Percentiles rank a stretch among this genome's conserved stretches.
Conservation (phyloP, 345 rosid genomes). For the Linum usitatissimum region DNA sequence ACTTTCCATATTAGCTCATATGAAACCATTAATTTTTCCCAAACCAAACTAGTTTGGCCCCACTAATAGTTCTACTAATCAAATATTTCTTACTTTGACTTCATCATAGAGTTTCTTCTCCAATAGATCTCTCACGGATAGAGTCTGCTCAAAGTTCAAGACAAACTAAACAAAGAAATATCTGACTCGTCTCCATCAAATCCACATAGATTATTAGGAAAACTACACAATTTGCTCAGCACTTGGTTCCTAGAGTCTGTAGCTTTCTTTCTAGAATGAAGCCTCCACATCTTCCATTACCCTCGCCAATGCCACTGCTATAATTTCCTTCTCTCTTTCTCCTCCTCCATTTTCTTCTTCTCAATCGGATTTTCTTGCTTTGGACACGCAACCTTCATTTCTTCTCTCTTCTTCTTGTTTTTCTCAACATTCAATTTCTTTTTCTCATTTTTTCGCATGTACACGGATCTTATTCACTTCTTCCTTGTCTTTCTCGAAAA, state of each 20-base stretch:
- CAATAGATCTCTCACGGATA: too few species aligned
- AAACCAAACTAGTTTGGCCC: too few species aligned
- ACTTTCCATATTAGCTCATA: too few species aligned
- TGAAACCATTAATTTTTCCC: too few species aligned
- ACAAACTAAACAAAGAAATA: constrained; percentile 30
- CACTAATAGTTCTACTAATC: not conserved
- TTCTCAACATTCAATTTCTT: constrained; percentile 3
- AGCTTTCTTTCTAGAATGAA: constrained; percentile 27
- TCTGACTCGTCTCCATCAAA: constrained; percentile 23
- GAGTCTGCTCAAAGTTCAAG: constrained; percentile 42
- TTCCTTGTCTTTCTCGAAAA: constrained; percentile 13
- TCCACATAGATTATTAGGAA: constrained; percentile 17
- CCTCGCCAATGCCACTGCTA: constrained; percentile 11
- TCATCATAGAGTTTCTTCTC: constrained; percentile 65
- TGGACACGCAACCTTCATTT: constrained; percentile 1
- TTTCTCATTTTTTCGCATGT: not conserved
- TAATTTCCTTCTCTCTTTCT: constrained; percentile 10
- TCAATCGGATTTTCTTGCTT: constrained; percentile 2
- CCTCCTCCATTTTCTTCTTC: constrained; percentile 13
- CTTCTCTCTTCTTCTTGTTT: constrained; percentile 12
- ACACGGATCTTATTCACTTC: constrained; percentile 5
- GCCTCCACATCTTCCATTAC: constrained; percentile 25
- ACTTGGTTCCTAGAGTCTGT: constrained; percentile 36
- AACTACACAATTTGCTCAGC: constrained; percentile 24
- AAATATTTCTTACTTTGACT: constrained; percentile 70